Evolutionary conservation across 2,329 filamentous ascomycete species (phyloP), one percentile per base, ranked within the genome.

Genomic region (Claviceps pusilla): DNA sequence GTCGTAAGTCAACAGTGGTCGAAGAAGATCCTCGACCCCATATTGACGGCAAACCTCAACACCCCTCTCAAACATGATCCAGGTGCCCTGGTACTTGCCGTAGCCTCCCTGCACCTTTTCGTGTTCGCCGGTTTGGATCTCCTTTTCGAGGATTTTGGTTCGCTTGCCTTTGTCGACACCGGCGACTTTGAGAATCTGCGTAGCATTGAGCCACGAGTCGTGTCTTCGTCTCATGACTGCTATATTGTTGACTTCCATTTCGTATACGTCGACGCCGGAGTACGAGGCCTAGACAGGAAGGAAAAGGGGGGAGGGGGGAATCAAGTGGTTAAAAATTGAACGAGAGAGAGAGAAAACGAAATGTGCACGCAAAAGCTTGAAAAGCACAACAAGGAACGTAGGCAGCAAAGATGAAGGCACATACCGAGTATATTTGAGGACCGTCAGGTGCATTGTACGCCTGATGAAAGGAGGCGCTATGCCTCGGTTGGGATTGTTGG

Each of bases 31-130:
- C 66, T 91, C 86, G 37, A 93, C 87, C 11, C 79, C 81, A 61
- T 86, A 86, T 59, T 84, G 80, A 46, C 86, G 83, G 69, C 93
- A 97, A 62, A 98, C 91, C 65, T 96, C 89, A 48, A 94, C 78
- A 1, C 91, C 93, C 57, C 91, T 83, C 51, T 91, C 86, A 65
- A 95, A 97, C 64, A 86, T 88, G 65, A 98, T 95, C 93, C 93
- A 98, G 2, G 93, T 98, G 54, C 93, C 93, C 73, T 98, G 93
- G 65, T 98, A 98, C 73, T 97, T 97, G 59, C 93, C 93, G 65
- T 98, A 98, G 5, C 93, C 93, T 39, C 93, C 93, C 68, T 98
- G 93, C 3, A 98, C 91, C 70, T 98, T 98, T 69, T 98, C 93
- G 69, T 98, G 91, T 65, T 95, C 88, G 64, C 93, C 93, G 0